Evolutionary conservation across 1,139 yeast species (phyloP).

Genomic region (Geotrichum aggregatum): DNA sequence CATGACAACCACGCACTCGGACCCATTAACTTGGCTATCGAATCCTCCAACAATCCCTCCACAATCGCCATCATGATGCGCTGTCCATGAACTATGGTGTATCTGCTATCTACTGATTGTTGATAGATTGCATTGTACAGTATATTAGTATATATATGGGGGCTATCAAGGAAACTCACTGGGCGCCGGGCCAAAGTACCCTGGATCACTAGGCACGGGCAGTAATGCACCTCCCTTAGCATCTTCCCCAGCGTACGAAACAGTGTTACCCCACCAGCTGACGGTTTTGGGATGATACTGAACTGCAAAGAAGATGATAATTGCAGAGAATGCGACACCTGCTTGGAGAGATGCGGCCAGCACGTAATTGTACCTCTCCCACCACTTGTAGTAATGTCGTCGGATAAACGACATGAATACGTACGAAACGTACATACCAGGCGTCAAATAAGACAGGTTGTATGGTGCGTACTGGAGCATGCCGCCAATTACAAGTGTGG

Average conservation of each 20-base stretch:
- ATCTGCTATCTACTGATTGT: too few species aligned
- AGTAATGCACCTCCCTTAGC: slow-evolving; percentile 23
- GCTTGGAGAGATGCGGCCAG: slow-evolving; percentile 36
- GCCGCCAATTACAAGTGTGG: slow-evolving; percentile 43
- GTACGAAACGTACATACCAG: slow-evolving; percentile 42
- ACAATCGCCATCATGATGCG: too few species aligned
- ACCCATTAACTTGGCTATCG: background rate
- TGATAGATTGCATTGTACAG: too few species aligned
- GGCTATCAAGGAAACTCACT: slow-evolving; percentile 19
- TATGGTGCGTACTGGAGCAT: slow-evolving; percentile 42
- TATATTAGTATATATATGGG: too few species aligned
- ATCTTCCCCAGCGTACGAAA: slow-evolving; percentile 34
- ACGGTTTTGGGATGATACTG: slow-evolving; percentile 40
- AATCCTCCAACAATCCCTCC: too few species aligned
- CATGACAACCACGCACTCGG: slow-evolving; percentile 6
- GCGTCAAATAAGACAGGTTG: slow-evolving; percentile 42
- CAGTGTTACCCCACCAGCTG: slow-evolving; percentile 51
- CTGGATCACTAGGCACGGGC: slow-evolving; percentile 9
- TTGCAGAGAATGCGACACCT: slow-evolving; percentile 48
- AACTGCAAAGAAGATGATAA: slow-evolving; percentile 47
- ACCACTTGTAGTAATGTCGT: slow-evolving; percentile 44
- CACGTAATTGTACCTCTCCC: slow-evolving; percentile 66
- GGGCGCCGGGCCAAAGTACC: slow-evolving; percentile 18
- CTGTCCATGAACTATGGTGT: too few species aligned
- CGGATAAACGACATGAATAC: slow-evolving; percentile 42